Conservation (phyloP, 768 basidiomycete species). For the Lactarius akahatsu region DNA sequence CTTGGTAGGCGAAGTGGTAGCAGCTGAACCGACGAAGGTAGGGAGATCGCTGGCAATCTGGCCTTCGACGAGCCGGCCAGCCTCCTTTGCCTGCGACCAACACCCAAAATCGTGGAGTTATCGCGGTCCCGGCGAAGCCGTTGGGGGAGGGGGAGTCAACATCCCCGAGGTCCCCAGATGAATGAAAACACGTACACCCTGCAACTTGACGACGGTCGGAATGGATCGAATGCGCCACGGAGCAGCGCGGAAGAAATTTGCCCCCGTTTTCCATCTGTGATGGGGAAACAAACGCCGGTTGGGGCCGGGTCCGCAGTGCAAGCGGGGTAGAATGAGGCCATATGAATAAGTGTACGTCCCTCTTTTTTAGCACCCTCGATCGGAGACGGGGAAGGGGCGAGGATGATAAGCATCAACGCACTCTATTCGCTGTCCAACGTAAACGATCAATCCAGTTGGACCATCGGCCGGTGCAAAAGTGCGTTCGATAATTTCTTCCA, state of each 20-base stretch:
- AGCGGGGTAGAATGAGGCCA: too few relatives aligned
- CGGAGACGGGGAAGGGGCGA: slow-evolving; percentile 3
- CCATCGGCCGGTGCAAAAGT: slow-evolving; percentile 47
- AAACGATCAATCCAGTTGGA: slow-evolving; percentile 60
- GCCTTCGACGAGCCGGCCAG: slow-evolving; percentile 30
- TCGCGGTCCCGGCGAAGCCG: background rate
- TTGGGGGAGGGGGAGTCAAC: background rate
- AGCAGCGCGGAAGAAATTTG: slow-evolving; percentile 57
- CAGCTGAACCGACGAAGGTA: slow-evolving; percentile 9
- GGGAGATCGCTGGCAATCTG: slow-evolving; percentile 24
- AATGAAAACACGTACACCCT: slow-evolving; percentile 47
- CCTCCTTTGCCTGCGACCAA: slow-evolving; percentile 22
- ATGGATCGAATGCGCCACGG: slow-evolving; percentile 61
- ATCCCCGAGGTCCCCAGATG: slow-evolving; percentile 1
- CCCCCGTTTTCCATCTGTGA: slow-evolving; percentile 62
- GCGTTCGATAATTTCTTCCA: slow-evolving; percentile 54
- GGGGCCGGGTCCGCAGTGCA: background rate
- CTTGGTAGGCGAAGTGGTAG: background rate
- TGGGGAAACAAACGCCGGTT: slow-evolving; percentile 13
- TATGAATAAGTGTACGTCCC: background rate
- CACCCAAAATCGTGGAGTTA: slow-evolving; percentile 1
- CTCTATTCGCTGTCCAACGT: slow-evolving; percentile 66
- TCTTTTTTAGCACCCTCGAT: slow-evolving; percentile 7
- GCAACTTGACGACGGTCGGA: slow-evolving; percentile 64
- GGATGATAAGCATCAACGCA: slow-evolving; percentile 38